Conservation (phyloP, 192 early-diverging fungal species). For the Backusella tarrabulga region DNA sequence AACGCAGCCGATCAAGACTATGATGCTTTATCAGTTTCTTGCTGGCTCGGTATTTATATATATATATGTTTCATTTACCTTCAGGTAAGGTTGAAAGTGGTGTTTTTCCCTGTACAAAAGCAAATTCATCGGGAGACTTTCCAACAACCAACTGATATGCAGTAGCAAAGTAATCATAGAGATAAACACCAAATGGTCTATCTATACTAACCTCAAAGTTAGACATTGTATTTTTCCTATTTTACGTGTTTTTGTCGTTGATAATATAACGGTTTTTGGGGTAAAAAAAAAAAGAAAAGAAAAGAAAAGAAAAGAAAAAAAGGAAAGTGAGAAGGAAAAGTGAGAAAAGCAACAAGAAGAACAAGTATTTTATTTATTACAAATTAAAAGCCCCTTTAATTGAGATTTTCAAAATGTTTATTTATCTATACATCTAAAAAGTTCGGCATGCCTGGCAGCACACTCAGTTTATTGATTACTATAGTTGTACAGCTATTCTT, state of each 20-base stretch:
- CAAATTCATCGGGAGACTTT: conserved; percentile 42
- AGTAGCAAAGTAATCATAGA: conserved; percentile 44
- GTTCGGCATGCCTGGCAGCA: background rate
- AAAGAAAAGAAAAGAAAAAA: background rate
- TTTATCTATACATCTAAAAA: background rate
- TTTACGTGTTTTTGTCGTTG: background rate
- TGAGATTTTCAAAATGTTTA: background rate
- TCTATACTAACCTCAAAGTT: conserved; percentile 35
- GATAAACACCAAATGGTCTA: conserved; percentile 52
- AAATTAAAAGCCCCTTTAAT: background rate
- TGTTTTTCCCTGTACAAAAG: conserved; percentile 45
- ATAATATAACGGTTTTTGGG: background rate
- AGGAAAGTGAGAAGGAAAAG: background rate
- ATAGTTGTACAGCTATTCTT: background rate
- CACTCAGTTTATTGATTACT: background rate
- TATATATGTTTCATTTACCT: conserved; percentile 27
- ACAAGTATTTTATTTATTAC: background rate
- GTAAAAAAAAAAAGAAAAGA: background rate
- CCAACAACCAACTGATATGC: conserved; percentile 41
- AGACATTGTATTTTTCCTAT: background rate
- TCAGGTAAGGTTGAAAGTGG: conserved; percentile 50
- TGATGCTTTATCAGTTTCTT: background rate
- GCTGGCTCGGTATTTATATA: background rate
- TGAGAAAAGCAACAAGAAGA: background rate
- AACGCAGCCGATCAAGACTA: conserved; percentile 20